Percentiles rank a stretch among this genome's conserved stretches.
Evolutionary conservation across 2,329 filamentous ascomycete species (phyloP).

Genomic region (Arthroderma sp.): DNA sequence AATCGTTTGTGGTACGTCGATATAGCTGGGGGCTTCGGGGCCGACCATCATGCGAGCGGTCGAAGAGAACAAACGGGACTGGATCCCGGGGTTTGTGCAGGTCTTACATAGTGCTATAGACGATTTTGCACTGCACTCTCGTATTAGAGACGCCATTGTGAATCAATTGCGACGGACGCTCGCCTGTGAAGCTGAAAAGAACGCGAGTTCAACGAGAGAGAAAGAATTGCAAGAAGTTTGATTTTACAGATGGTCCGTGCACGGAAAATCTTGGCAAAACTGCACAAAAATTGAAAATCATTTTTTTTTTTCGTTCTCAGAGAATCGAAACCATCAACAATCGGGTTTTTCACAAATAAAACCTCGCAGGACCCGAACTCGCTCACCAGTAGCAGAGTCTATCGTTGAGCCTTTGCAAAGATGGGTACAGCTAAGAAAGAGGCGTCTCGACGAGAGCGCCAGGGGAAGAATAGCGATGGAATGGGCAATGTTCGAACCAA

Average conservation of each 20-base stretch:
- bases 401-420: constrained; percentile 19
- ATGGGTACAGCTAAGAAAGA: constrained; percentile 96
- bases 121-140: constrained; percentile 10
- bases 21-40: constrained; percentile 78
- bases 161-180: background rate
- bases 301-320: constrained; percentile 21
- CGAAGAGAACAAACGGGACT: constrained; percentile 31
- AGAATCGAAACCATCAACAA: constrained; percentile 2
- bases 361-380: constrained; percentile 16
- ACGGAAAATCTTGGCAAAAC: constrained; percentile 11
- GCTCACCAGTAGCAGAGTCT: constrained; percentile 9
- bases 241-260: constrained; percentile 12
- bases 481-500: constrained; percentile 87
- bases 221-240: constrained; percentile 6
- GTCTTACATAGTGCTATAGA: constrained; percentile 29
- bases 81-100: constrained; percentile 24
- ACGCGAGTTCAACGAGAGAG: constrained; percentile 22
- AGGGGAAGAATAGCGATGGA: constrained; percentile 75
- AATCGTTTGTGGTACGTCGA: constrained; percentile 65
- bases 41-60: constrained; percentile 28
- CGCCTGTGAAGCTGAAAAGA: background rate
- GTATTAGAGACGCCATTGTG: constrained; percentile 11
- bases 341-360: background rate
- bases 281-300: constrained; percentile 17
- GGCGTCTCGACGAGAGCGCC: constrained; percentile 63